Conservation (phyloP, 2,329 filamentous ascomycete genomes). For the Gnomoniopsis sp. region DNA sequence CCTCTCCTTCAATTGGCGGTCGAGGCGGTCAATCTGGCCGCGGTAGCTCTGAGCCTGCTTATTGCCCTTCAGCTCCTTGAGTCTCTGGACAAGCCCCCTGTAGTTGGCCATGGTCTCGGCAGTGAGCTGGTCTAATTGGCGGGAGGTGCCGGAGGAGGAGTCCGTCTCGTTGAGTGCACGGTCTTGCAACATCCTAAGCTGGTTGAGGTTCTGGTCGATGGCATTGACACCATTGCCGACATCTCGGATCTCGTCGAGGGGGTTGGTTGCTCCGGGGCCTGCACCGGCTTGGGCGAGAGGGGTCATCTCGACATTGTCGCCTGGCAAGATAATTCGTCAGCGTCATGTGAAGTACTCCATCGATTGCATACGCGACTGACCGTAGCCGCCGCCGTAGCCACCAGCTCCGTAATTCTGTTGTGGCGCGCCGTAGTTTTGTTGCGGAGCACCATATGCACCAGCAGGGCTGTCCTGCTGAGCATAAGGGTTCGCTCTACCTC, state of each 20-base stretch:
- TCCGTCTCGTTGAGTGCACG: constrained; percentile 73
- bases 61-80: constrained; percentile 79
- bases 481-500: constrained; percentile 54
- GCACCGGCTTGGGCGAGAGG: constrained; percentile 52
- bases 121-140: constrained; percentile 69
- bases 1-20: constrained; percentile 74
- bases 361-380: constrained; percentile 8
- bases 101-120: constrained; percentile 81
- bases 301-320: constrained; percentile 66
- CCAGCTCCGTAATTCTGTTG: constrained; percentile 5
- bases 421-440: neutral
- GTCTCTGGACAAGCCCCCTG: constrained; percentile 72
- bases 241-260: constrained; percentile 80
- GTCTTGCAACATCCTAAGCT: constrained; percentile 69
- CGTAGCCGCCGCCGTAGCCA: constrained; percentile 1
- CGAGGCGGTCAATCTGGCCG: constrained; percentile 82
- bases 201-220: constrained; percentile 68
- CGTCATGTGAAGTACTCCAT: neutral
- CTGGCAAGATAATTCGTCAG: constrained; percentile 6
- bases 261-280: constrained; percentile 54
- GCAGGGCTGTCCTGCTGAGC: constrained; percentile 44
- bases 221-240: constrained; percentile 75
- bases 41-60: constrained; percentile 69
- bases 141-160: constrained; percentile 62
- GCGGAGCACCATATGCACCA: constrained; percentile 31